phyloP scores from a whole-genome alignment of 179 eudicot genomes.

The Silene coronaria region DNA sequence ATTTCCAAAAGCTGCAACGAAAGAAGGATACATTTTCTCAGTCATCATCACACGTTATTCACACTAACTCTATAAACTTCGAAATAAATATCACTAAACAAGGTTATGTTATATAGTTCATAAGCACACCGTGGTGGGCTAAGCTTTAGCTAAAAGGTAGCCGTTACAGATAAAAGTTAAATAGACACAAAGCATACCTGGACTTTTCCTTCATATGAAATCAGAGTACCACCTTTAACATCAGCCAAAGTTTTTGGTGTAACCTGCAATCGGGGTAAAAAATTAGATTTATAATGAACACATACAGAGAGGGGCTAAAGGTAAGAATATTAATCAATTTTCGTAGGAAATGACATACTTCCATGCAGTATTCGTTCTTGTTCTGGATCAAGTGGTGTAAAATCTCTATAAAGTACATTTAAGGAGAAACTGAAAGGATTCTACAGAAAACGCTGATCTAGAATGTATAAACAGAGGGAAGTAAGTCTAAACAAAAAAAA shows the following conservation, averaged over 20 bases:
- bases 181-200: constrained; percentile 49
- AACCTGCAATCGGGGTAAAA: constrained; percentile 42
- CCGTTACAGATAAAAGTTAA: not conserved
- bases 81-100: not conserved
- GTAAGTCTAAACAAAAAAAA: not conserved
- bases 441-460: not conserved
- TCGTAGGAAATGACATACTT: constrained; percentile 39
- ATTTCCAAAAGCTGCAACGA: constrained; percentile 91
- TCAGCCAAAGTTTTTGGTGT: constrained; percentile 97
- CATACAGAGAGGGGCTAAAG: not conserved
- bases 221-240: constrained; percentile 95
- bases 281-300: constrained; percentile 13
- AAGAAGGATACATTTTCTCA: constrained; percentile 7
- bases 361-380: constrained; percentile 99
- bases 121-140: not conserved
- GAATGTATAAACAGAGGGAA: not conserved
- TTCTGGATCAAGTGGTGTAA: constrained; percentile 73
- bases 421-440: constrained; percentile 31
- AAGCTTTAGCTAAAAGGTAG: not conserved
- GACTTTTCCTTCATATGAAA: constrained; percentile 91
- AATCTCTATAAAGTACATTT: constrained; percentile 60
- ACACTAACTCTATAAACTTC: not conserved
- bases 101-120: not conserved
- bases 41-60: constrained; percentile 10
- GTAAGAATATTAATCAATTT: not conserved